A percentile compares a stretch with the other conserved stretches of the same genome.
Conservation (phyloP, 2,329 filamentous ascomycete genomes). For the Penicillium griseofulvum region DNA sequence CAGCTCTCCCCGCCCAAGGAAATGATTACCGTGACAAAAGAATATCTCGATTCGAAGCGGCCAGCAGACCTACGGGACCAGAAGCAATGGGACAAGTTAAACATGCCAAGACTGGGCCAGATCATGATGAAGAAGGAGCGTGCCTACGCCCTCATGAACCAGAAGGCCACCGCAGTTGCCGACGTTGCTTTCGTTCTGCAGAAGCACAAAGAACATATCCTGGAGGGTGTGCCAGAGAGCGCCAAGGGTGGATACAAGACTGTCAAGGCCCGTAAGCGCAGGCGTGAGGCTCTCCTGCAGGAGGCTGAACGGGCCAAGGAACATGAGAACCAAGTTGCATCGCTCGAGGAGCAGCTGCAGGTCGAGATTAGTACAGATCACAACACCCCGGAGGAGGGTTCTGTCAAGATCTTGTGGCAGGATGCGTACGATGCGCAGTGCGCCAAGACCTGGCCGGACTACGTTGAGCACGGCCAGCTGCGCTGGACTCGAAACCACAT, state of each 20-base stretch:
- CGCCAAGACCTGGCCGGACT: conserved; percentile 44
- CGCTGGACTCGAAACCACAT: conserved; percentile 37
- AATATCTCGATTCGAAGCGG: conserved; percentile 39
- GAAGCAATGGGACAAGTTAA: conserved; percentile 42
- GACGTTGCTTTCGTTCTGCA: conserved; percentile 58
- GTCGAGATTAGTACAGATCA: conserved; percentile 33
- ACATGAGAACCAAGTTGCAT: conserved; percentile 26
- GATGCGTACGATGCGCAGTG: conserved; percentile 45
- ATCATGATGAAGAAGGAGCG: conserved; percentile 50
- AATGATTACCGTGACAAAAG: conserved; percentile 47
- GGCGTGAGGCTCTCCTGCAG: conserved; percentile 28
- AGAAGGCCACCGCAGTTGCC: conserved; percentile 62
- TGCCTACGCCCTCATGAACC: conserved; percentile 59
- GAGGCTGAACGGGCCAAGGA: conserved; percentile 23
- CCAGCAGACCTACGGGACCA: conserved; percentile 40
- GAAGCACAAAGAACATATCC: conserved; percentile 46
- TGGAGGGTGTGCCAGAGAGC: conserved; percentile 28
- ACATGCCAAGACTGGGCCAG: conserved; percentile 41
- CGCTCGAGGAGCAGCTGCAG: conserved; percentile 20
- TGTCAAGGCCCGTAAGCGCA: conserved; percentile 30
- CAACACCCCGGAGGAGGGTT: conserved; percentile 27
- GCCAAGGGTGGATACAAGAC: conserved; percentile 34
- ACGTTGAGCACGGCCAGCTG: conserved; percentile 44
- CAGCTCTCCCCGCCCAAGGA: conserved; percentile 52
- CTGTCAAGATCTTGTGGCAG: conserved; percentile 48